Percentiles rank a stretch among this genome's conserved stretches.
phyloP scores from a whole-genome alignment of 176 grass and related monocot genomes.

The Avena sativa region DNA sequence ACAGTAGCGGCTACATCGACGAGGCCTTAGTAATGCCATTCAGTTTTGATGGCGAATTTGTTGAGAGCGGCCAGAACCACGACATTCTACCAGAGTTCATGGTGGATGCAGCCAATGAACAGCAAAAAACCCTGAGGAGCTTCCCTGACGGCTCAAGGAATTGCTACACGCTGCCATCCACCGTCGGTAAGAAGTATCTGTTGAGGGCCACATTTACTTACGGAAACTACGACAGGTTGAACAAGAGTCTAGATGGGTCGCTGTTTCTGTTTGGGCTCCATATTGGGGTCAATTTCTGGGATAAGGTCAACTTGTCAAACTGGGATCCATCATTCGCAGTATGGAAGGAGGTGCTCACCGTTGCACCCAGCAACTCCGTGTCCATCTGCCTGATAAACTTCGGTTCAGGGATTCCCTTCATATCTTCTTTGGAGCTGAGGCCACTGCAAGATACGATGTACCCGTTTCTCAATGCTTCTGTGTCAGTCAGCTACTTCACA shows the following conservation, averaged over 20 bases:
- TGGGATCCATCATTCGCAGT: accelerated
- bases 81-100: background rate
- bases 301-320: background rate
- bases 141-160: constrained; percentile 20
- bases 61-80: background rate
- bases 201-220: constrained; percentile 22
- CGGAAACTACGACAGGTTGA: constrained; percentile 26
- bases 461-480: background rate
- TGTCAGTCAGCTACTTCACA: background rate
- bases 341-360: background rate
- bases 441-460: background rate
- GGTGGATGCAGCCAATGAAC: accelerated
- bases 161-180: constrained; percentile 14
- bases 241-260: accelerated
- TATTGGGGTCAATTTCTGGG: constrained; percentile 33
- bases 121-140: constrained; percentile 9
- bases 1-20: background rate
- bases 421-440: constrained; percentile 21
- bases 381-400: constrained; percentile 28
- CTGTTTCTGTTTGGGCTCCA: constrained; percentile 31
- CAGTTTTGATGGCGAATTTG: background rate
- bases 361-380: background rate
- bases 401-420: constrained; percentile 6
- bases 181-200: background rate
- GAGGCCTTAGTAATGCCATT: accelerated